Evolutionary conservation across 176 grass and related monocot genomes (phyloP), one percentile per base, ranked within the genome.

Genomic region (Melocanna baccifera): DNA sequence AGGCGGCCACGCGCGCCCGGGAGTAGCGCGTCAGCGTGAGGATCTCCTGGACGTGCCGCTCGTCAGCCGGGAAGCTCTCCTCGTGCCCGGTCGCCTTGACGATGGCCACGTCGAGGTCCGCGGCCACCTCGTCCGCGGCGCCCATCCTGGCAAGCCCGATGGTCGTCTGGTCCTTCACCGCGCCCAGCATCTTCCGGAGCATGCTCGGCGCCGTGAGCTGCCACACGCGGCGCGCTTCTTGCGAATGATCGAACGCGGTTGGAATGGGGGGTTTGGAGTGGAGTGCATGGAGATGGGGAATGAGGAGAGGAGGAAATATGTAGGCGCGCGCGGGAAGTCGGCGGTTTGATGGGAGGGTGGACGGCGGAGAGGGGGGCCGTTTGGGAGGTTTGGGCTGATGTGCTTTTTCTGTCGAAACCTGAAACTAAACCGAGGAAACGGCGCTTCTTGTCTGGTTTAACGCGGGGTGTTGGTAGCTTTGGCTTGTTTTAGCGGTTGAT

Each of bases 61-160:
- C 80, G 74, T 94, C 85, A 14, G 85, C 45, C 12, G 94, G 87
- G 55, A 73, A 46, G 63, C 20, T 9, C 85, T 97, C 91, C 63
- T 89, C 69, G 81, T 97, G 94, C 67, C 82, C 78, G 42, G 94
- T 97, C 42, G 89, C 89, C 66, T 89, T 88, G 19, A 97, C 87
- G 74, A 97, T 88, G 1, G 89, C 87, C 22, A 90, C 85, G 56
- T 90, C 89, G 15, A 97, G 45, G 16, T 94, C 91, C 1, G 89
- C 85, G 13, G 87, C 42, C 86, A 65, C 86, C 69, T 81, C 78
- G 70, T 73, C 85, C 62, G 51, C 81, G 86, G 69, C 57, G 65
- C 74, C 58, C 25, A 86, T 85, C 37, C 85, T 83, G 8, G 79
- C 87, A 9, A 97, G 71, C 1, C 87, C 85, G 68, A 94, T 93